A percentile compares a stretch with the other conserved stretches of the same genome.
These are phyloP conservation scores for Butyriboletus pseudospeciosus DNA, from an alignment of 1,284 basidiomycete genomes.

Conservation along the genomic window DNA sequence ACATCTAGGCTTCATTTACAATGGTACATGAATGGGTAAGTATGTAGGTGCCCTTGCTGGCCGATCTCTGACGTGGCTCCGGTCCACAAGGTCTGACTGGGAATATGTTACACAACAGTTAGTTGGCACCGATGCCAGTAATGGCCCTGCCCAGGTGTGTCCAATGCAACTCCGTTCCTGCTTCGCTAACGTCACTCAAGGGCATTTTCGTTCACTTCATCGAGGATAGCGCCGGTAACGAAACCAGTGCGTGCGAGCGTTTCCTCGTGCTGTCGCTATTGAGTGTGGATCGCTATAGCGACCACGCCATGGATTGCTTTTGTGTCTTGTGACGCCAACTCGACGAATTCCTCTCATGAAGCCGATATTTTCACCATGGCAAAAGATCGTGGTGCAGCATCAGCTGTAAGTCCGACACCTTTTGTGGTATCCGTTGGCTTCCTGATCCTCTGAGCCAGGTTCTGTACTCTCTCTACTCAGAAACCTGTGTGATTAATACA, in stretches of 20 bases:
- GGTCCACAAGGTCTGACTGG: conserved; percentile 41
- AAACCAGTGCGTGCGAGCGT: conserved; percentile 32
- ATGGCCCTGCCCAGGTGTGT: conserved; percentile 50
- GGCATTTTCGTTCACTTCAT: conserved; percentile 79
- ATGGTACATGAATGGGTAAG: conserved; percentile 57
- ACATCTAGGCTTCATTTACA: conserved; percentile 55
- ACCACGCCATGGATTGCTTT: conserved; percentile 86
- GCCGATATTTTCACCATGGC: conserved; percentile 79
- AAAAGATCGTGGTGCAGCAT: conserved; percentile 69
- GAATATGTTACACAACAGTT: conserved; percentile 60
- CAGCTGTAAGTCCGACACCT: conserved; percentile 49
- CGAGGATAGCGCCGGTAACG: conserved; percentile 47
- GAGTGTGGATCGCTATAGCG: conserved; percentile 37
- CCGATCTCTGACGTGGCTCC: conserved; percentile 9
- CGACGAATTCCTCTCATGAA: conserved; percentile 54
- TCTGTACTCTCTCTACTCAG: conserved; percentile 68
- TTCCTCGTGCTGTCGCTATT: conserved; percentile 6
- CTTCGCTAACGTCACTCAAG: conserved; percentile 31
- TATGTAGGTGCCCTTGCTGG: not conserved
- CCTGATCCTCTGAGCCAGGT: conserved; percentile 42
- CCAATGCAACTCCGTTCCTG: not conserved
- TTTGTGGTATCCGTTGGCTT: not conserved
- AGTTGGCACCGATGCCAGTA: conserved; percentile 42
- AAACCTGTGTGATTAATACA: conserved; percentile 70
- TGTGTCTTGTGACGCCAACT: conserved; percentile 75